phyloP scores from a whole-genome alignment of 495 filamentous ascomycete species.

The Aspergillus cristatus region DNA sequence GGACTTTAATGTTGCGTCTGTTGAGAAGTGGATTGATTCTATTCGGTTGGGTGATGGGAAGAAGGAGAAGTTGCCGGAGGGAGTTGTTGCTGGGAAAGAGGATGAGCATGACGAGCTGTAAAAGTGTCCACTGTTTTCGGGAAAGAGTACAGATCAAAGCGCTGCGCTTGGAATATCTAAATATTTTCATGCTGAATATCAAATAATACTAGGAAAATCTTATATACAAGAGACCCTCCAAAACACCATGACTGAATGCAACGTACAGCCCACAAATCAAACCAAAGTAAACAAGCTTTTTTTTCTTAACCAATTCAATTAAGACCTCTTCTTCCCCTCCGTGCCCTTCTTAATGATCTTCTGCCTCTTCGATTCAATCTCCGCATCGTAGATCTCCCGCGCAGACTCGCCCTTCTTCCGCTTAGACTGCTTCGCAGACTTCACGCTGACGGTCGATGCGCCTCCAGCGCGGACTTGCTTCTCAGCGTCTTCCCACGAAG shows the following conservation, averaged over 20 bases:
- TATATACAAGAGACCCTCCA: slow-evolving; percentile 5
- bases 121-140: slow-evolving; percentile 2
- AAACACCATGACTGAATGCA: too few relatives aligned
- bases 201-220: too few relatives aligned
- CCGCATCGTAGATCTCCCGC: slow-evolving; percentile 38
- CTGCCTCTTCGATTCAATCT: slow-evolving; percentile 39
- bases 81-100: slow-evolving; percentile 47
- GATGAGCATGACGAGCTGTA: slow-evolving; percentile 30
- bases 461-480: slow-evolving; percentile 56
- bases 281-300: slow-evolving; percentile 13
- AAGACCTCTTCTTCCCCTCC: slow-evolving; percentile 32
- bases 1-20: slow-evolving; percentile 44
- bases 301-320: not conserved
- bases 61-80: slow-evolving; percentile 74
- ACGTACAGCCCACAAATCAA: not conserved
- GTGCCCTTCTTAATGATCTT: slow-evolving; percentile 45
- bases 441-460: slow-evolving; percentile 73
- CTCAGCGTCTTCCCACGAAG: slow-evolving; percentile 78
- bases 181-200: too few relatives aligned
- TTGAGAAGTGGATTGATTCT: slow-evolving; percentile 82
- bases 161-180: too few relatives aligned
- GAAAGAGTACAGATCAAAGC: too few relatives aligned
- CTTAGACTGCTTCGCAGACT: slow-evolving; percentile 57
- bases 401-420: slow-evolving; percentile 68
- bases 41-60: slow-evolving; percentile 77